Base-by-base conservation (phyloP, 768 basidiomycete species). In the Candolleomyces aberdarensis region DNA sequence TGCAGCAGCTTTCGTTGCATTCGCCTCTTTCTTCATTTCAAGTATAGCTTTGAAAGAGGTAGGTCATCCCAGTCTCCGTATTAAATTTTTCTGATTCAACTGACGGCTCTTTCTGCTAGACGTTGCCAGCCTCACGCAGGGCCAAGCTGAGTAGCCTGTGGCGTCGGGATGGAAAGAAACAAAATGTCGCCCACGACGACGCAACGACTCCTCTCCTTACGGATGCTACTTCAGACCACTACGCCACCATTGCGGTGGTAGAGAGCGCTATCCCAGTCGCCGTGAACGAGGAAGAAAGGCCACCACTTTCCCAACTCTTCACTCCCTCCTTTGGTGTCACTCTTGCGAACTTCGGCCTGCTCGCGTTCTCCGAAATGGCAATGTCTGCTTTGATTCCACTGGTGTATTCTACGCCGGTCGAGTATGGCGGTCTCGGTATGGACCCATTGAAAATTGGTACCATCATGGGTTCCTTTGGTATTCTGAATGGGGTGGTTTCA, bases 401-500 rank as follows among this genome's bases (percentile, higher is more conserved):
- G 49, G 70, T 80, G 46, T 81, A 75, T 59, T 85, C 88, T 11
- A 91, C 88, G 0, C 83, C 89, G 0, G 70, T 84, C 50, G 70
- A 73, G 15, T 75, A 80, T 1, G 89, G 90, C 22, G 89, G 90
- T 1, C 80, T 91, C 5, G 88, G 88, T 3, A 75, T 92, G 44
- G 72, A 78, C 22, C 86, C 91, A 0, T 79, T 81, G 46, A 66
- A 70, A 5, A 92, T 92, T 43, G 90, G 90, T 5, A 71, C 75
- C 31, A 82, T 86, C 58, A 78, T 87, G 61, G 78, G 81, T 17
- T 63, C 56, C 1, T 58, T 64, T 36, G 87, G 87, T 10, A 60
- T 84, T 17, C 65, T 78, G 55, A 85, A 82, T 62, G 81, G 80
- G 40, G 17, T 83, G 57, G 68, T 84, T 65, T 84, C 85, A 66